These are phyloP conservation scores for Olyra latifolia DNA, from an alignment of 176 grass and related monocot species.

Conservation along the genomic window DNA sequence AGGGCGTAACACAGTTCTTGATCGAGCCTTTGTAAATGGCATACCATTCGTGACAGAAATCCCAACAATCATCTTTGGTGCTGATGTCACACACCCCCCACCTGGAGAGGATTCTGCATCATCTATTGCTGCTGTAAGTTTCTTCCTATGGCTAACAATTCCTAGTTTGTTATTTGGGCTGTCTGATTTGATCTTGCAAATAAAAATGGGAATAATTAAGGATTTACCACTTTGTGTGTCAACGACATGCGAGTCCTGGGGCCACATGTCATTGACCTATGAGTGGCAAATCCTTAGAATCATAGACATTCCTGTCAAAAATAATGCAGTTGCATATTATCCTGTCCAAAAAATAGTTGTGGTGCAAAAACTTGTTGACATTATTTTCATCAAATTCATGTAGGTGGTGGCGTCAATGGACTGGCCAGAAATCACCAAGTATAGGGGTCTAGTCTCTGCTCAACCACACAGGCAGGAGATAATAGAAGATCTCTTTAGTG, in stretches of 20 bases:
- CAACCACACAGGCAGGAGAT: constrained; percentile 60
- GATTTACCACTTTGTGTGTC: no score
- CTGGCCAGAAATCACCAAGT: constrained; percentile 73
- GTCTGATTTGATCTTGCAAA: background rate
- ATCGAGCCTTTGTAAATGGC: constrained; percentile 44
- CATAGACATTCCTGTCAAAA: background rate
- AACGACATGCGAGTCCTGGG: no score
- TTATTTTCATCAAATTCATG: background rate
- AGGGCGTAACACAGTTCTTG: constrained; percentile 74
- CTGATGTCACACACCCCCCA: constrained; percentile 75
- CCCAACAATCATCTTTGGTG: constrained; percentile 79
- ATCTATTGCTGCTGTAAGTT: constrained; percentile 78
- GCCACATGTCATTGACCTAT: no score
- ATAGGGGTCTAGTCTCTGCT: constrained; percentile 60
- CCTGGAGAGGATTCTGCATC: constrained; percentile 77
- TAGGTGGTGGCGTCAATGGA: constrained; percentile 80
- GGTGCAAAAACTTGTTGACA: background rate
- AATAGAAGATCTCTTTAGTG: constrained; percentile 54
- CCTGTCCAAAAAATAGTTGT: background rate
- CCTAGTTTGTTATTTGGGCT: background rate
- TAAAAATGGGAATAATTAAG: background rate
- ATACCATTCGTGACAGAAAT: constrained; percentile 61
- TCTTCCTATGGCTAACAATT: background rate
- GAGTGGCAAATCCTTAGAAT: background rate
- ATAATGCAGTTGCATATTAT: background rate